phyloP scores from a whole-genome alignment of 192 early-diverging fungal species.

The Backusella sp. region DNA sequence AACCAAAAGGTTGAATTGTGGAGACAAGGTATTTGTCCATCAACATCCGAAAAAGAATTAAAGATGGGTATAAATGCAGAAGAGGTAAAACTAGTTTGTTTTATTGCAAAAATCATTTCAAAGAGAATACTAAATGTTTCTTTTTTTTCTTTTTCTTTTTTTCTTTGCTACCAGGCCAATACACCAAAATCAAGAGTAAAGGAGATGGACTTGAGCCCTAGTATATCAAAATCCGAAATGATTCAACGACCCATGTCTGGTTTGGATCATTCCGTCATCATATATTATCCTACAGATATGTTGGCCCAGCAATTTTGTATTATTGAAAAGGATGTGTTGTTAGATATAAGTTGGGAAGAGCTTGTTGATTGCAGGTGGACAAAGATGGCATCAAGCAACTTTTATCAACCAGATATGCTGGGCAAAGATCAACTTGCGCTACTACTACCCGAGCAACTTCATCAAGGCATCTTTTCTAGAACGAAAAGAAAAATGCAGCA shows the following conservation, averaged over 20 bases:
- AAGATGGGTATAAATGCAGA: background rate
- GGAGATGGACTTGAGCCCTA: background rate
- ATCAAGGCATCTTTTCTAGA: conserved; percentile 4
- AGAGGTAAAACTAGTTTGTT: background rate
- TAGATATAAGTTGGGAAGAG: conserved; percentile 53
- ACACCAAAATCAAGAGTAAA: background rate
- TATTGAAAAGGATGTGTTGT: conserved; percentile 50
- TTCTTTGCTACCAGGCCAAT: background rate
- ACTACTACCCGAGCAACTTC: background rate
- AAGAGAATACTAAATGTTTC: background rate
- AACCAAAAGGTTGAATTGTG: background rate
- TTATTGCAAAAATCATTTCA: background rate
- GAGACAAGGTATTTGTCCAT: background rate
- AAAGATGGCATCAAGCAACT: conserved; percentile 31
- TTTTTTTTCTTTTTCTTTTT: background rate
- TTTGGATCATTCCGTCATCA: background rate
- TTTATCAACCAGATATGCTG: background rate
- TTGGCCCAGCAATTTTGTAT: conserved; percentile 59
- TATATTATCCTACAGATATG: background rate
- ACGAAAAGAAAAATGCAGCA: background rate
- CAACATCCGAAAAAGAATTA: background rate
- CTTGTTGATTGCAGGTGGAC: conserved; percentile 53
- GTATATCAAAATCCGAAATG: background rate
- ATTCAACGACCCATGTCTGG: background rate
- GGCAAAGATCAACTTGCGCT: background rate